phyloP scores from a whole-genome alignment of 2,329 filamentous ascomycete species.

The Ophiocordyceps camponoti-saundersi region DNA sequence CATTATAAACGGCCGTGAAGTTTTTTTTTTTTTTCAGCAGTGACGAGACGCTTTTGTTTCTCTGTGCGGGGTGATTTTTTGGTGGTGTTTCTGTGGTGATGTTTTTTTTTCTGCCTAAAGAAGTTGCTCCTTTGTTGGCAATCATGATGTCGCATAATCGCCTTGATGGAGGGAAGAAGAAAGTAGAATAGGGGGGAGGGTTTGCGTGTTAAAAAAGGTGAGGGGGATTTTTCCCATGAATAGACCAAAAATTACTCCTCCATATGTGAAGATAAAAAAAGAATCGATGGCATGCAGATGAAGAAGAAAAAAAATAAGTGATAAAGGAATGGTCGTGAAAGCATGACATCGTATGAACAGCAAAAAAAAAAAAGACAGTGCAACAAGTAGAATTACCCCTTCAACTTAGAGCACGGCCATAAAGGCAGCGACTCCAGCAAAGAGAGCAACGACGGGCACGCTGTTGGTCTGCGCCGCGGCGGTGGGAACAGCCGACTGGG shows the following conservation, averaged over 20 bases:
- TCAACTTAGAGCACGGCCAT: conserved; percentile 3
- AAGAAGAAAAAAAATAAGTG: too few relatives aligned
- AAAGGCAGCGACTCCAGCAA: conserved; percentile 3
- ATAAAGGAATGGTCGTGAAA: background rate
- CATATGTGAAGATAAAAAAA: background rate
- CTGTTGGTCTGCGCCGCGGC: conserved; percentile 9
- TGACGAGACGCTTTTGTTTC: too few relatives aligned
- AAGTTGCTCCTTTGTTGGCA: too few relatives aligned
- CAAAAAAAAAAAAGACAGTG: background rate
- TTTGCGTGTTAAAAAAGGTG: background rate
- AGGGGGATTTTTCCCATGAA: too few relatives aligned
- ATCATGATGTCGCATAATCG: background rate
- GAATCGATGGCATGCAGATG: background rate
- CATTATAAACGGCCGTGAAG: too few relatives aligned
- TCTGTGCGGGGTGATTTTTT: too few relatives aligned
- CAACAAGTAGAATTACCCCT: background rate
- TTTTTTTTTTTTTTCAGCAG: too few relatives aligned
- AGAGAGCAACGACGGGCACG: conserved; percentile 16
- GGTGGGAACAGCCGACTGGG: conserved; percentile 8
- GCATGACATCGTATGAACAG: background rate
- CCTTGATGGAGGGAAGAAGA: background rate
- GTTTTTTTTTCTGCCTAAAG: too few relatives aligned
- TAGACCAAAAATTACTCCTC: background rate
- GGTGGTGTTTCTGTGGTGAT: too few relatives aligned
- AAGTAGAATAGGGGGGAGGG: background rate